A percentile compares a stretch with the other conserved stretches of the same genome.
Evolutionary conservation across 1,284 basidiomycete species (phyloP).

Genomic region (Trichosporon faecale): DNA sequence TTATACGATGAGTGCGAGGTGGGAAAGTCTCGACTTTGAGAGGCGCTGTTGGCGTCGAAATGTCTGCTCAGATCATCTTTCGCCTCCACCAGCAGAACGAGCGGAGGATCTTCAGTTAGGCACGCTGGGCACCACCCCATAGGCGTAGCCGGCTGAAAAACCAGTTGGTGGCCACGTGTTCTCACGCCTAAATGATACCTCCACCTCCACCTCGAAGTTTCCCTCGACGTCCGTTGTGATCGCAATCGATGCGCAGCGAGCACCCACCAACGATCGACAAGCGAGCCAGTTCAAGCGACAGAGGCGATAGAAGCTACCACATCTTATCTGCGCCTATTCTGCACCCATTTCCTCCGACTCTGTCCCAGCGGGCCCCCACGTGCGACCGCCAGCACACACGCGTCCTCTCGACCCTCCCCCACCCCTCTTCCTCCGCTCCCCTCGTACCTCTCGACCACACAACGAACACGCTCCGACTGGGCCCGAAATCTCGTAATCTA

Average conservation of each 20-base stretch:
- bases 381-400: background rate
- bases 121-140: too few species aligned
- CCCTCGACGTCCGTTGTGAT: background rate
- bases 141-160: too few species aligned
- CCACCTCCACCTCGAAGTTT: conserved; percentile 5
- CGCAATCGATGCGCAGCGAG: background rate
- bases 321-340: background rate
- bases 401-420: background rate
- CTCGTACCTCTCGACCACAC: background rate
- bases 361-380: background rate
- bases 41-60: too few species aligned
- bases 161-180: background rate
- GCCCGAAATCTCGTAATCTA: too few species aligned
- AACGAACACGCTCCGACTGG: too few species aligned
- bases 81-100: too few species aligned
- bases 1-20: too few species aligned
- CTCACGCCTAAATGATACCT: background rate
- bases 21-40: too few species aligned
- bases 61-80: too few species aligned
- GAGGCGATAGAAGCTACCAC: background rate
- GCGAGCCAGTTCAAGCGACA: background rate
- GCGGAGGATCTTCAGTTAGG: too few species aligned
- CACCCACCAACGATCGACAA: background rate
- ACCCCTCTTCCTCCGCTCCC: background rate
- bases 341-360: background rate